These are phyloP conservation scores for Neopestalotiopsis sp. DNA, from an alignment of 2,329 filamentous ascomycete genomes.

Conservation along the genomic window DNA sequence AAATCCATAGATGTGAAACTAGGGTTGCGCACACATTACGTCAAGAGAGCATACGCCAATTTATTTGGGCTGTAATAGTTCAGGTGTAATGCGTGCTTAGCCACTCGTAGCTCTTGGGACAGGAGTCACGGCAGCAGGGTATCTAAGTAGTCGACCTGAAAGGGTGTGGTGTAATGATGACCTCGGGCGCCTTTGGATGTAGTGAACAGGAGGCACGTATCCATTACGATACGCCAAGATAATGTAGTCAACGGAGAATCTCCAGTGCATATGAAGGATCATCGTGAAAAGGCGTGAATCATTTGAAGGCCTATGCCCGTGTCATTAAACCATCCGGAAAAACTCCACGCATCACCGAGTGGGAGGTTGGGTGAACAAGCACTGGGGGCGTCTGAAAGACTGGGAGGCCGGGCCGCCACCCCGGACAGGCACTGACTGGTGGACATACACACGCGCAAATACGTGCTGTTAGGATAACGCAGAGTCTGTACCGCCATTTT, in stretches of 20 bases:
- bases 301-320: background rate
- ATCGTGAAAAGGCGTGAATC: background rate
- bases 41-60: background rate
- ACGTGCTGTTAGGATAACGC: background rate
- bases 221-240: background rate
- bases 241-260: background rate
- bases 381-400: background rate
- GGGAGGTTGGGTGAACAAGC: background rate
- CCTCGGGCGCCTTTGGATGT: too few species aligned
- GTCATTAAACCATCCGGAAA: background rate
- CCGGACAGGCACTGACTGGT: background rate
- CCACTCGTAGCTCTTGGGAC: too few species aligned
- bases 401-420: background rate
- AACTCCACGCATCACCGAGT: background rate
- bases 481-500: background rate
- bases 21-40: too few species aligned
- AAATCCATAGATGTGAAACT: too few species aligned
- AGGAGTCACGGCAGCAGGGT: too few species aligned
- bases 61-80: background rate
- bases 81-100: too few species aligned
- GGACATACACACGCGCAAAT: background rate
- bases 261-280: background rate
- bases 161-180: too few species aligned
- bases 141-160: too few species aligned
- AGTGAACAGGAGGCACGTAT: background rate